Evolutionary conservation across 2,329 filamentous ascomycete species (phyloP).

Genomic region (Colletotrichum higginsianum): DNA sequence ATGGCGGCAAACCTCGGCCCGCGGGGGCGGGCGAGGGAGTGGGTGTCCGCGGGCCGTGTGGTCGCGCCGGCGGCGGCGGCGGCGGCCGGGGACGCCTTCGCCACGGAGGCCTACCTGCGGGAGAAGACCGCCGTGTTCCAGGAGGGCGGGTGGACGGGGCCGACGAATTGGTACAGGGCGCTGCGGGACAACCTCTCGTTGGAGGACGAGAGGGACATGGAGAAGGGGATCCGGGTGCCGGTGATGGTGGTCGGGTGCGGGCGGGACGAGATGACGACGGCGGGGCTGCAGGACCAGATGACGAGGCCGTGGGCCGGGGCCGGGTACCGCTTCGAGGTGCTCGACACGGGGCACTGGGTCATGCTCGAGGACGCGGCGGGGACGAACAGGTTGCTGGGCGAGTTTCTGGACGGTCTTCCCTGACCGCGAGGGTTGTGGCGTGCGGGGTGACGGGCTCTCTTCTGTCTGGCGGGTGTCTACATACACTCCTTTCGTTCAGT

Average conservation of each 20-base stretch:
- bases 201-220: constrained; percentile 24
- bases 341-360: constrained; percentile 36
- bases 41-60: constrained; percentile 4
- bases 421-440: neutral
- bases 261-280: constrained; percentile 31
- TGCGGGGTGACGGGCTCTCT: too few species aligned
- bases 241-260: constrained; percentile 29
- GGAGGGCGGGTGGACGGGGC: constrained; percentile 24
- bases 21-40: constrained; percentile 1
- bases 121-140: constrained; percentile 9
- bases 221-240: constrained; percentile 12
- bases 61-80: constrained; percentile 7
- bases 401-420: constrained; percentile 6
- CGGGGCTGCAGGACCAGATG: constrained; percentile 27
- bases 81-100: neutral
- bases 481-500: neutral
- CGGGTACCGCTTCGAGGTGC: constrained; percentile 28
- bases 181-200: constrained; percentile 26
- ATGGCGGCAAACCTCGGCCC: constrained; percentile 36
- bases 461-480: neutral
- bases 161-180: constrained; percentile 36
- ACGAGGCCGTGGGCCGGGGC: constrained; percentile 33
- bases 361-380: constrained; percentile 26
- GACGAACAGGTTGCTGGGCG: constrained; percentile 9
- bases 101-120: neutral